phyloP scores from a whole-genome alignment of 1,284 basidiomycete species.

The Mycena citricolor region DNA sequence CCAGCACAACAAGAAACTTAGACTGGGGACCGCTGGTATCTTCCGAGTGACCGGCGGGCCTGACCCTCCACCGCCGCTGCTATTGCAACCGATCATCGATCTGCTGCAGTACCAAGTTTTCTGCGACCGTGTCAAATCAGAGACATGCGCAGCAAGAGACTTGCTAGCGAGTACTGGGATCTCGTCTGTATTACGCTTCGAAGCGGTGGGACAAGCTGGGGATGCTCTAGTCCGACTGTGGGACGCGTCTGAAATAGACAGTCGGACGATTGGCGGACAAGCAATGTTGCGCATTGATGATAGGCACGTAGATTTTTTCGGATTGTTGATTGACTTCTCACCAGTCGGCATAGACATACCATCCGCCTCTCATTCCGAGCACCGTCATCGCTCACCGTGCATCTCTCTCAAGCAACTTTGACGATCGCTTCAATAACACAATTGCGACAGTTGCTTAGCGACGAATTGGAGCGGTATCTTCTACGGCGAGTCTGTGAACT shows the following conservation, averaged over 20 bases:
- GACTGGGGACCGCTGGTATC: conserved; percentile 41
- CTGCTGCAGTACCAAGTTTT: conserved; percentile 75
- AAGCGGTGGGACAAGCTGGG: conserved; percentile 67
- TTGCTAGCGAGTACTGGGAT: conserved; percentile 57
- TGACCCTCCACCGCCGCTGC: conserved; percentile 32
- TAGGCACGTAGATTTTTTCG: conserved; percentile 42
- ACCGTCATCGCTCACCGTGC: conserved; percentile 68
- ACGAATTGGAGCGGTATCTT: conserved; percentile 70
- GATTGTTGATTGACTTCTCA: conserved; percentile 1
- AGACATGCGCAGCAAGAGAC: conserved; percentile 50
- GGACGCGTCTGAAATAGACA: conserved; percentile 33
- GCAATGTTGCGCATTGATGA: conserved; percentile 67
- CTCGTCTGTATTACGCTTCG: conserved; percentile 55
- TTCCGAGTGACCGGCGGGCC: conserved; percentile 25
- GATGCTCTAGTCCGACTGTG: conserved; percentile 52
- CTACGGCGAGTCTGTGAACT: conserved; percentile 66
- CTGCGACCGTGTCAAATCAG: conserved; percentile 56
- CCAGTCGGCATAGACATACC: conserved; percentile 57
- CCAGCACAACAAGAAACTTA: conserved; percentile 46
- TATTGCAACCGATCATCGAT: conserved; percentile 72
- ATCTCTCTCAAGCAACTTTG: conserved; percentile 74
- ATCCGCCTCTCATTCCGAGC: conserved; percentile 71
- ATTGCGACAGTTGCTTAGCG: conserved; percentile 67
- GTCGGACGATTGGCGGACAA: conserved; percentile 55
- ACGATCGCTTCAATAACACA: conserved; percentile 71